A percentile compares a stretch with the other conserved stretches of the same genome.
These are phyloP conservation scores for Lichtheimia corymbifera DNA, from an alignment of 371 early-diverging fungal genomes.

Conservation along the genomic window DNA sequence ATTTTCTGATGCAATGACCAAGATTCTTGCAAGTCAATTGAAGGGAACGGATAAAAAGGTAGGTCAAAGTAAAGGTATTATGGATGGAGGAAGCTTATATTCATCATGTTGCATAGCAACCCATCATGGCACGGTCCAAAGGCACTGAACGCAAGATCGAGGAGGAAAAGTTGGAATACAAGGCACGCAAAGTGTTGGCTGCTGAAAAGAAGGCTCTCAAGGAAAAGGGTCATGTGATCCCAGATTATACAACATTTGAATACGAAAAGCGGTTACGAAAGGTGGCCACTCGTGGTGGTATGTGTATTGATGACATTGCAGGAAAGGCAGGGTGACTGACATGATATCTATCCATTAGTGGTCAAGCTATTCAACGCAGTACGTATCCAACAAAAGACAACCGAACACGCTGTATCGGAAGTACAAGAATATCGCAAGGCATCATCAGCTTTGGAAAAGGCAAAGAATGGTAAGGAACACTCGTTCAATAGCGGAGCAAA, in stretches of 20 bases:
- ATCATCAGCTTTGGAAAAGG: constrained; percentile 54
- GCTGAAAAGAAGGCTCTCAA: constrained; percentile 64
- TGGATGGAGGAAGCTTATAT: background rate
- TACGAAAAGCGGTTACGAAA: constrained; percentile 81
- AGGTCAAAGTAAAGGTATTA: background rate
- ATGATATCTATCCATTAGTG: constrained; percentile 36
- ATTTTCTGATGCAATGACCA: constrained; percentile 68
- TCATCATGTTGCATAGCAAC: constrained; percentile 41
- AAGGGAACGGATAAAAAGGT: constrained; percentile 51
- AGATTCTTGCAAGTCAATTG: constrained; percentile 62
- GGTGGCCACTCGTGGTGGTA: constrained; percentile 85
- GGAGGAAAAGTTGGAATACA: constrained; percentile 77
- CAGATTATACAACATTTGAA: constrained; percentile 65
- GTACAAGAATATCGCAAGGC: constrained; percentile 47
- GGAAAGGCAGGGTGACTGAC: background rate
- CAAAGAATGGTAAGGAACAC: constrained; percentile 41
- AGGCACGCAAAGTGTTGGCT: constrained; percentile 67
- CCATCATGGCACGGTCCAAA: constrained; percentile 76
- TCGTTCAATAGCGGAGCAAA: background rate
- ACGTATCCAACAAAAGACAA: constrained; percentile 72
- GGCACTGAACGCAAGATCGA: constrained; percentile 72
- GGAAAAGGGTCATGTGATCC: constrained; percentile 69
- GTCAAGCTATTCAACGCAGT: constrained; percentile 87
- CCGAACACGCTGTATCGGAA: constrained; percentile 56
- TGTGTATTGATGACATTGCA: constrained; percentile 4